Base-by-base conservation (phyloP, 495 filamentous ascomycete genomes). In the Thermothielavioides terrestris region DNA sequence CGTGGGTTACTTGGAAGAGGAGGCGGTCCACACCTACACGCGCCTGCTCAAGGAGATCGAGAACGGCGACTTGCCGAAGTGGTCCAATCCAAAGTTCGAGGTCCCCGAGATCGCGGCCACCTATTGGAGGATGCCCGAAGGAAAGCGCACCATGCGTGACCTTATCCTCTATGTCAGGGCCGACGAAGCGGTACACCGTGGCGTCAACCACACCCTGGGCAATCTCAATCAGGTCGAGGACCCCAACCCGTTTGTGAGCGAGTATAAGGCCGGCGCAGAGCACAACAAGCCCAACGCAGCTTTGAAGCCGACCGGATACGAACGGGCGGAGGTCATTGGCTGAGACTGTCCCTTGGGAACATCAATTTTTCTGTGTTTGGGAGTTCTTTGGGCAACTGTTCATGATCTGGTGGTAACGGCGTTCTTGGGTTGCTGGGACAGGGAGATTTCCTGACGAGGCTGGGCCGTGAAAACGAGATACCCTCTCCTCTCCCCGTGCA, bases 1-100 rank as follows among this genome's bases (percentile, higher is more conserved):
- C 63, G 91, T 97, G 41, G 92, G 92, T 1, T 96, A 96, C 56
- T 77, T 97, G 22, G 94, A 97, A 64, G 92, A 97, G 66, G 92
- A 98, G 60, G 94, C 94, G 1, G 90, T 96, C 4, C 78, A 95
- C 57, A 98, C 94, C 3, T 98, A 98, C 71, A 89, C 88, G 0
- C 81, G 89, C 8, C 83, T 83, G 49, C 87, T 98, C 59, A 62
- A 77, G 25, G 94, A 97, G 56, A 74, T 98, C 10, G 94, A 98
- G 36, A 73, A 76, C 2, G 91, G 90, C 22, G 79, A 78, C 48
- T 75, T 97, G 6, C 89, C 89, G 1, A 78, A 82, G 55, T 98
- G 94, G 91, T 59, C 67, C 11, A 64, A 67, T 43, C 71, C 80
- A 20, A 74, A 80, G 7, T 78, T 94, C 56, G 63, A 79, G 40